Percentiles rank a stretch among this genome's conserved stretches.
These are phyloP conservation scores for Ophiostoma himal-ulmi DNA, from an alignment of 2,329 filamentous ascomycete genomes.

Conservation along the genomic window DNA sequence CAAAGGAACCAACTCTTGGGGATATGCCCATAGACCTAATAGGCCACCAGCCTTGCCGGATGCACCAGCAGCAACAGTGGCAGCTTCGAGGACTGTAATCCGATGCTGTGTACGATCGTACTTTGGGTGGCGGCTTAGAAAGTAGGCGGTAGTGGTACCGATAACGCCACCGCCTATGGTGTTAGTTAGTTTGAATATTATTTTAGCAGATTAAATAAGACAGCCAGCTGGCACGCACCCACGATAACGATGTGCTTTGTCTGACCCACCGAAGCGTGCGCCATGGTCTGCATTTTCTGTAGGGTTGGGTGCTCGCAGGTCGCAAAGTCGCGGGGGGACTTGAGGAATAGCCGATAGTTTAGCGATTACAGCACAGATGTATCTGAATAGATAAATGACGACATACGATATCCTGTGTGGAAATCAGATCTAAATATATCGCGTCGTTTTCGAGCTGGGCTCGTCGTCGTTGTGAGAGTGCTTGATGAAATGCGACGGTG, in stretches of 20 bases:
- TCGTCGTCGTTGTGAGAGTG: neutral
- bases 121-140: slow-evolving; percentile 74
- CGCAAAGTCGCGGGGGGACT: neutral
- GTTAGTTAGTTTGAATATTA: neutral
- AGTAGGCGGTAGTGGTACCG: slow-evolving; percentile 87
- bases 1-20: slow-evolving; percentile 72
- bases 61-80: slow-evolving; percentile 76
- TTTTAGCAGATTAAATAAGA: slow-evolving; percentile 8
- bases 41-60: slow-evolving; percentile 93
- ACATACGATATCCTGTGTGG: neutral
- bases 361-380: neutral
- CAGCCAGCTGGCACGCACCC: slow-evolving; percentile 29
- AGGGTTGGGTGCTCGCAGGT: neutral
- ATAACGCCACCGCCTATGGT: slow-evolving; percentile 79
- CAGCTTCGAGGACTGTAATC: slow-evolving; percentile 83
- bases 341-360: neutral
- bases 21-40: slow-evolving; percentile 87
- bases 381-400: neutral
- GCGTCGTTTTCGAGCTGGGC: neutral
- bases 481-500: neutral
- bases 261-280: slow-evolving; percentile 9
- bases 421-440: neutral
- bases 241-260: slow-evolving; percentile 39
- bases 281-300: slow-evolving; percentile 15
- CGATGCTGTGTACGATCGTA: slow-evolving; percentile 70